These are phyloP conservation scores for Penicillium turbatum DNA, from an alignment of 495 filamentous ascomycete species.

Conservation along the genomic window DNA sequence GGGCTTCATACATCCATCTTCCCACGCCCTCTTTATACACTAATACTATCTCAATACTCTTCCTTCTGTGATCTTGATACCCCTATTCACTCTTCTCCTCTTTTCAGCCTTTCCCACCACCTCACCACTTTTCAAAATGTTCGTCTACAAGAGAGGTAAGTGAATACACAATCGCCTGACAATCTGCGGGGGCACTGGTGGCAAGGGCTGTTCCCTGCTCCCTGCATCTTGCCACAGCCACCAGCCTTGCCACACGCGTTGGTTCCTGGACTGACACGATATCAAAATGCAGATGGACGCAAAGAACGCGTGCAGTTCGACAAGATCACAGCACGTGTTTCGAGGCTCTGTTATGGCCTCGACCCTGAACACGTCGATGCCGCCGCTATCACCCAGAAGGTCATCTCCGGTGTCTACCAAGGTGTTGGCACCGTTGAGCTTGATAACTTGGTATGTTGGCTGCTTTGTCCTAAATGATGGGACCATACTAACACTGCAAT, in stretches of 20 bases:
- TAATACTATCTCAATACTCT: not conserved
- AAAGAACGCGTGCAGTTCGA: conserved; percentile 99
- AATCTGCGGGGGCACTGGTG: not conserved
- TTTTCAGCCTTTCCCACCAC: conserved; percentile 4
- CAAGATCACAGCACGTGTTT: conserved; percentile 98
- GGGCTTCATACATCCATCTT: conserved; percentile 12
- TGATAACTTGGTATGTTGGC: conserved; percentile 79
- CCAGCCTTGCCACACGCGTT: conserved; percentile 25
- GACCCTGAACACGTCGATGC: conserved; percentile 96
- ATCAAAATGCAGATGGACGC: conserved; percentile 71
- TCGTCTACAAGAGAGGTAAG: conserved; percentile 69
- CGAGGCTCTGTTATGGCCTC: conserved; percentile 92
- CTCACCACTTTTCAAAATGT: conserved; percentile 45
- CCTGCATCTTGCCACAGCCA: not conserved
- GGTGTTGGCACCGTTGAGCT: conserved; percentile 94
- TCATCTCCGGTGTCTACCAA: conserved; percentile 98
- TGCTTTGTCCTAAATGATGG: not conserved
- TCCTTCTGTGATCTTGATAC: conserved; percentile 10
- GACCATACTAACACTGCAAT: conserved; percentile 12
- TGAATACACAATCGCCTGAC: not conserved
- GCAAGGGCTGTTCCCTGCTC: conserved; percentile 6
- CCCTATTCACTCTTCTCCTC: conserved; percentile 11
- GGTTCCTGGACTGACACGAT: conserved; percentile 20
- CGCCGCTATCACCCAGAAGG: conserved; percentile 96
- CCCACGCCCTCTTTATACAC: not conserved